These are phyloP conservation scores for Clonostachys solani DNA, from an alignment of 2,329 filamentous ascomycete genomes.

Conservation along the genomic window DNA sequence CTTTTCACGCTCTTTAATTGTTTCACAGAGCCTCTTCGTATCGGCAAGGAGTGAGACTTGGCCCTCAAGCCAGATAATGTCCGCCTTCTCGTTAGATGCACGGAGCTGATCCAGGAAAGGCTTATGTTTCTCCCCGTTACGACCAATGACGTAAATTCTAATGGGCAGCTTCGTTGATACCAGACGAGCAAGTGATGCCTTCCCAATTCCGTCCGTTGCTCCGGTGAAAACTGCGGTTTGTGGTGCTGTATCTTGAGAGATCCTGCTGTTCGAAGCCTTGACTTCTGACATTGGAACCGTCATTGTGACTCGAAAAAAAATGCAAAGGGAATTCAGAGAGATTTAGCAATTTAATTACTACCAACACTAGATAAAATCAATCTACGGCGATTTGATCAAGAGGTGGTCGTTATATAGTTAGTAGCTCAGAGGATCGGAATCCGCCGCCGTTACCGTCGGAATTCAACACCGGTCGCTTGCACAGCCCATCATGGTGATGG, in stretches of 20 bases:
- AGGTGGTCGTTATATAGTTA: too few species aligned
- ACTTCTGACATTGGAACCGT: too few species aligned
- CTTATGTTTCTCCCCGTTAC: background rate
- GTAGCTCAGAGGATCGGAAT: too few species aligned
- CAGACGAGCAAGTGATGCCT: background rate
- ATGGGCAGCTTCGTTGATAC: background rate
- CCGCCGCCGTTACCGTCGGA: too few species aligned
- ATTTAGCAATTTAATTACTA: too few species aligned
- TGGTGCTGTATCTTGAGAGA: background rate
- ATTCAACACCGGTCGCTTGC: too few species aligned
- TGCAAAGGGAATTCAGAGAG: too few species aligned
- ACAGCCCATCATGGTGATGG: too few species aligned
- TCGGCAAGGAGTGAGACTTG: conserved; percentile 1
- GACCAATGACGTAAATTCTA: conserved; percentile 1
- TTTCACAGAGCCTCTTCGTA: background rate
- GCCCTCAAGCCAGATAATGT: conserved; percentile 2
- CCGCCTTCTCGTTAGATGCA: background rate
- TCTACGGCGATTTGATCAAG: too few species aligned
- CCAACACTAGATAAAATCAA: too few species aligned
- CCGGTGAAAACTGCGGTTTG: background rate
- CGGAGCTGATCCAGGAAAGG: background rate
- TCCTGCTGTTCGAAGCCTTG: background rate
- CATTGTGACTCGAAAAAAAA: too few species aligned
- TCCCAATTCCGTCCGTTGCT: conserved; percentile 2
- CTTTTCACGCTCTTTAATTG: background rate